Percentiles rank a stretch among this genome's conserved stretches.
Evolutionary conservation across 306 rosid genomes (phyloP).

Genomic region (Myrica gale): DNA sequence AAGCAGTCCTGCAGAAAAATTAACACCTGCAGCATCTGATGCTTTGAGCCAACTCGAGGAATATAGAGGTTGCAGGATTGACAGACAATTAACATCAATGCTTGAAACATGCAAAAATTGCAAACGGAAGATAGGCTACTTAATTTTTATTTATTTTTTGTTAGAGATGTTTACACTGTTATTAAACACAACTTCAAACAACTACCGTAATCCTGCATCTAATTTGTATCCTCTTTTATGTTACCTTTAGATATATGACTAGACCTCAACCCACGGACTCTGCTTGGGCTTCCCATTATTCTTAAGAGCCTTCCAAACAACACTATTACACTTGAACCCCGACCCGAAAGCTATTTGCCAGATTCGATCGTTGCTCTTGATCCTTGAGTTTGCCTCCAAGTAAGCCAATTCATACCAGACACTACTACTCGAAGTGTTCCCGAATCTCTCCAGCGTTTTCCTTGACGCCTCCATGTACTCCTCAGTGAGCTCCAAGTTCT

Average conservation of each 20-base stretch:
- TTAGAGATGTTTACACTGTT: background rate
- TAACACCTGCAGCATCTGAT: no score
- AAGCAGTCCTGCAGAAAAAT: no score
- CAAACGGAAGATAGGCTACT: background rate
- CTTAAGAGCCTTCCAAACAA: slow-evolving; percentile 55
- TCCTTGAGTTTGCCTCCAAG: slow-evolving; percentile 46
- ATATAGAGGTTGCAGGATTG: no score
- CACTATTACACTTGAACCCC: slow-evolving; percentile 51
- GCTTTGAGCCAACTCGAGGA: no score
- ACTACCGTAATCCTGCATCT: background rate
- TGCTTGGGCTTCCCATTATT: slow-evolving; percentile 32
- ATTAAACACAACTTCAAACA: background rate
- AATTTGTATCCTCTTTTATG: background rate
- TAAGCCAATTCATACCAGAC: slow-evolving; percentile 68
- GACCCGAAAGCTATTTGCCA: slow-evolving; percentile 55
- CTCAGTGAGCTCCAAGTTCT: slow-evolving; percentile 43
- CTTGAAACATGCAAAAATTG: background rate
- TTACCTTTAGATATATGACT: background rate
- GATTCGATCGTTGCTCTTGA: slow-evolving; percentile 47
- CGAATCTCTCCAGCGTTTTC: slow-evolving; percentile 65
- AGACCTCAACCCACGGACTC: slow-evolving; percentile 49
- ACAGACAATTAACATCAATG: no score
- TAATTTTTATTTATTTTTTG: no score
- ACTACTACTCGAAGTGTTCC: slow-evolving; percentile 68
- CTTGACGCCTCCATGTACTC: slow-evolving; percentile 67